A percentile compares a stretch with the other conserved stretches of the same genome.
phyloP scores from a whole-genome alignment of 1,139 yeast genomes.

The Zygoascus meyerae region DNA sequence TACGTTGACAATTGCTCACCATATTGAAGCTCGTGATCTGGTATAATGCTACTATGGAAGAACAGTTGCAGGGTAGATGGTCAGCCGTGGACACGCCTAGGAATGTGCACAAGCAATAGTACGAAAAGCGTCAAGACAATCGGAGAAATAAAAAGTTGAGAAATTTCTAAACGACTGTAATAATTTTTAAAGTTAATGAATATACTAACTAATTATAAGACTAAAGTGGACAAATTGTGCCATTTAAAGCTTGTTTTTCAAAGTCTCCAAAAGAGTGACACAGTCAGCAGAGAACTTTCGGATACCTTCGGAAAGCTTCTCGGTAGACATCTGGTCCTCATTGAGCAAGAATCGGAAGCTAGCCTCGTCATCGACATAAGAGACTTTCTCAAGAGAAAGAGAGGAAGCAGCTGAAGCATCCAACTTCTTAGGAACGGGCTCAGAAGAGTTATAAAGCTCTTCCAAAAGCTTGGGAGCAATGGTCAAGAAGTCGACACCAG shows the following conservation, averaged over 20 bases:
- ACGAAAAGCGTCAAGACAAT: not conserved
- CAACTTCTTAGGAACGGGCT: constrained; percentile 72
- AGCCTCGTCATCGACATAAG: constrained; percentile 80
- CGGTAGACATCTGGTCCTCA: constrained; percentile 98
- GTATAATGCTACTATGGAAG: too few relatives aligned
- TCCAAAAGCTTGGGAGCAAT: constrained; percentile 91
- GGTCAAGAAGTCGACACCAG: constrained; percentile 96
- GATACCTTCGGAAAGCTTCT: constrained; percentile 96
- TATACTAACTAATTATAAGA: not conserved
- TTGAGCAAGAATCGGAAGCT: constrained; percentile 85
- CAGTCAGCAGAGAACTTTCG: constrained; percentile 96
- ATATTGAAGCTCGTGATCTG: too few relatives aligned
- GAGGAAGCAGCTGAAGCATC: constrained; percentile 57
- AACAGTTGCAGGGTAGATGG: too few relatives aligned
- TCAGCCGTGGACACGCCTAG: not conserved
- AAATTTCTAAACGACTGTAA: too few relatives aligned
- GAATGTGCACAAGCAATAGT: not conserved
- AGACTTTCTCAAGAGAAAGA: constrained; percentile 59
- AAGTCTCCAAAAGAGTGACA: constrained; percentile 69
- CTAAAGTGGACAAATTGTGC: too few relatives aligned
- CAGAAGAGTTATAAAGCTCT: constrained; percentile 75
- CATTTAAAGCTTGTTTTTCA: constrained; percentile 48
- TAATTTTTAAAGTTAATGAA: not conserved
- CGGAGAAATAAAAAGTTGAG: not conserved
- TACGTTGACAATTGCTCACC: too few relatives aligned